Evolutionary conservation across 345 rosid species (phyloP).

Genomic region (Cardamine resedifolia): DNA sequence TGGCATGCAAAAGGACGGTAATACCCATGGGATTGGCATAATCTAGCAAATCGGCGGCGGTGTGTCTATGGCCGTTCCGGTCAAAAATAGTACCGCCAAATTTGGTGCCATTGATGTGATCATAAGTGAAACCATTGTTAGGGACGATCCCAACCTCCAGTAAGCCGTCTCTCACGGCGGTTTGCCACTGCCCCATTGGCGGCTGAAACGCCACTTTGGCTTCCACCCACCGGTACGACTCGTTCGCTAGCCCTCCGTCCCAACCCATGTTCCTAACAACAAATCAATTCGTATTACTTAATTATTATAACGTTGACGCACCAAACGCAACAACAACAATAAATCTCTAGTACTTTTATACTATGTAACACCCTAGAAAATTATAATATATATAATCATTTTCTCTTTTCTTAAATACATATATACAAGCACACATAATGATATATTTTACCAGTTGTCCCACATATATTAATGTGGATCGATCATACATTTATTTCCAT

Average conservation of each 20-base stretch:
- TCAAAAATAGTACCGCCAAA: slow-evolving; percentile 76
- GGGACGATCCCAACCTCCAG: slow-evolving; percentile 61
- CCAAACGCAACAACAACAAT: slow-evolving; percentile 7
- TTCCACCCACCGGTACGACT: slow-evolving; percentile 69
- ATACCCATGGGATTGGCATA: slow-evolving; percentile 54
- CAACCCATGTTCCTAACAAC: slow-evolving; percentile 48
- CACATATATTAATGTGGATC: neutral
- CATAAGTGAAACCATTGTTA: slow-evolving; percentile 68
- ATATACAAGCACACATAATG: neutral
- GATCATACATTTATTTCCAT: neutral
- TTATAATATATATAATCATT: too few relatives aligned
- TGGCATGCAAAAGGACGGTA: slow-evolving; percentile 57
- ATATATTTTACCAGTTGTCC: neutral
- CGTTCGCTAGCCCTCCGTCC: slow-evolving; percentile 49
- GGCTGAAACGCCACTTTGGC: slow-evolving; percentile 52
- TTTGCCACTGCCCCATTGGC: slow-evolving; percentile 58
- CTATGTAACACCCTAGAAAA: neutral
- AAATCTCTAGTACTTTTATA: neutral
- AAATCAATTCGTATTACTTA: slow-evolving; percentile 12
- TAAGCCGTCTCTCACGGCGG: slow-evolving; percentile 71
- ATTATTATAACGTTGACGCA: neutral
- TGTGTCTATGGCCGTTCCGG: slow-evolving; percentile 57
- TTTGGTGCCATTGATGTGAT: slow-evolving; percentile 69
- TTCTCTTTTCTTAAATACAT: neutral
- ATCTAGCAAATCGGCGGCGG: slow-evolving; percentile 69